Base-by-base conservation (phyloP, 2,329 filamentous ascomycete genomes). In the Nothomitra cinnamomea region DNA sequence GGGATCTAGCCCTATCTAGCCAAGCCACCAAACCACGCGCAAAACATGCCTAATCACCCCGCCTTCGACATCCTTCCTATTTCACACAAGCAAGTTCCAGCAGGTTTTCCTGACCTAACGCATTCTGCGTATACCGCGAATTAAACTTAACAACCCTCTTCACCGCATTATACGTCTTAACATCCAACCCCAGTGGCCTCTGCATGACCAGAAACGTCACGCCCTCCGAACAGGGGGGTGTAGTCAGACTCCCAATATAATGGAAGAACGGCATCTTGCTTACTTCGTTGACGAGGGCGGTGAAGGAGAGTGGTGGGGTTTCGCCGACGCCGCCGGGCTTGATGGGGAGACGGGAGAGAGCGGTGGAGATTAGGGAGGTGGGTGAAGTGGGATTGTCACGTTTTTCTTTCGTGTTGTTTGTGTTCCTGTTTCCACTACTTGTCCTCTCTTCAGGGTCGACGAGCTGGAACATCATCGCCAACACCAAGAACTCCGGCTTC, bases 231-330 rank as follows among this genome's bases (percentile, higher is more conserved):
- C 79, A 82, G 2, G 79, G 79, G 19, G 79, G 79, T 0, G 78
- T 81, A 41, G 79, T 82, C 48, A 82, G 68, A 17, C 76, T 79
- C 19, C 79, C 79, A 12, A 64, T 63, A 67, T 82, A 82, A 55
- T 70, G 69, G 59, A 69, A 72, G 53, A 76, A 64, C 3, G 63
- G 60, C 8, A 66, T 66, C 22, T 67, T 63, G 1, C 63, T 52
- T 48, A 76, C 61, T 40, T 66, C 62, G 7, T 58, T 48, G 28
- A 65, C 61, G 0, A 77, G 61, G 49, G 64, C 64, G 32, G 60
- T 59, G 65, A 76, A 74, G 61, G 69, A 63, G 7, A 78, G 68
- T 3, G 60, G 53, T 8, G 59, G 59, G 3, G 69, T 71, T 51
- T 61, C 56, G 7, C 64, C 64, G 12, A 58, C 58, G 54, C 65